Conservation (phyloP, 805 yeast species). For the Candida glaebosa region DNA sequence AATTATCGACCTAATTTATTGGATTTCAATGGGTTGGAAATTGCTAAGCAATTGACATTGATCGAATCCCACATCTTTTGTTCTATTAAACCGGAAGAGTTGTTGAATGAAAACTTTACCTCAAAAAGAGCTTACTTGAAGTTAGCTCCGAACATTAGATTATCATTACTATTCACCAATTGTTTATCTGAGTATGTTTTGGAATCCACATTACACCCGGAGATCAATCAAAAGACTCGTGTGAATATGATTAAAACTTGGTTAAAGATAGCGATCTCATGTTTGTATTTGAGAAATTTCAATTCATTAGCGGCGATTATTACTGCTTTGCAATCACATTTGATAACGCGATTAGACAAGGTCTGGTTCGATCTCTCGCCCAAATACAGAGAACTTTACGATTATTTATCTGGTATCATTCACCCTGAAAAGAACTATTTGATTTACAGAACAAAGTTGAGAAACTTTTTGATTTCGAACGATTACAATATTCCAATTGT, state of each 20-base stretch:
- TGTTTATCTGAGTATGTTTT: slow-evolving; percentile 67
- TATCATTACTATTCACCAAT: slow-evolving; percentile 65
- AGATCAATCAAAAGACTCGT: slow-evolving; percentile 46
- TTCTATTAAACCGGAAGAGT: slow-evolving; percentile 59
- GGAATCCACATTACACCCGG: slow-evolving; percentile 61
- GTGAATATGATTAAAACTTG: slow-evolving; percentile 58
- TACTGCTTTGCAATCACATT: slow-evolving; percentile 71
- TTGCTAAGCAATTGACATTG: slow-evolving; percentile 73
- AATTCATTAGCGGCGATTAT: slow-evolving; percentile 77
- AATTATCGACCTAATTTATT: slow-evolving; percentile 51
- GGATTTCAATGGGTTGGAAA: slow-evolving; percentile 65
- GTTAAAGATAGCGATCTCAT: slow-evolving; percentile 71
- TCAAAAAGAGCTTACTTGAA: slow-evolving; percentile 56
- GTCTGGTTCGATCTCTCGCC: slow-evolving; percentile 58
- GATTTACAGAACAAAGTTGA: slow-evolving; percentile 62
- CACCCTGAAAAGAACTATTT: slow-evolving; percentile 74
- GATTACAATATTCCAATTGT: slow-evolving; percentile 60
- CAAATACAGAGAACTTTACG: slow-evolving; percentile 60
- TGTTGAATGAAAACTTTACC: slow-evolving; percentile 61
- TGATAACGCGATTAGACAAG: slow-evolving; percentile 57
- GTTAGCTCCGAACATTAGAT: slow-evolving; percentile 60
- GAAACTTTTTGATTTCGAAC: slow-evolving; percentile 48
- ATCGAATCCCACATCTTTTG: slow-evolving; percentile 68
- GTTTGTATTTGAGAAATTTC: slow-evolving; percentile 69
- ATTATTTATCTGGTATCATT: slow-evolving; percentile 61